Conservation (phyloP, 305 asterid species). For the Fraxinus baroniana region DNA sequence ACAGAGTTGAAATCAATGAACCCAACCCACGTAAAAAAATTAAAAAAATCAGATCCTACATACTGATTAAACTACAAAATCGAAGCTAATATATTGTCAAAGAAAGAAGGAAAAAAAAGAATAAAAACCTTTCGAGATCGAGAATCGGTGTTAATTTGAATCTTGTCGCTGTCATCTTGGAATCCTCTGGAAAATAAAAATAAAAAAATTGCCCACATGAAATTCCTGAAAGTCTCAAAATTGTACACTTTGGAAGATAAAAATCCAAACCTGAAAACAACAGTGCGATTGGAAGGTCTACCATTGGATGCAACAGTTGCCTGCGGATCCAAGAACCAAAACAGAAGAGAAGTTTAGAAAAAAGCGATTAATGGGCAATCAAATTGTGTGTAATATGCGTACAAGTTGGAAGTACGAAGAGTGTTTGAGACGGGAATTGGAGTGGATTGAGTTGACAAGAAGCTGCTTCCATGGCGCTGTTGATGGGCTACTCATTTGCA, state of each 20-base stretch:
- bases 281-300: slow-evolving; percentile 85
- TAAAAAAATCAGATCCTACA: neutral
- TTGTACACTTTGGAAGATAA: neutral
- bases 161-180: slow-evolving; percentile 60
- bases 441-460: slow-evolving; percentile 61
- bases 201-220: neutral
- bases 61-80: neutral
- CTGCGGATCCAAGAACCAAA: slow-evolving; percentile 33
- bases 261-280: slow-evolving; percentile 66
- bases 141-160: slow-evolving; percentile 77
- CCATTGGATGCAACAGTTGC: slow-evolving; percentile 68
- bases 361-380: neutral
- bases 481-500: slow-evolving; percentile 53
- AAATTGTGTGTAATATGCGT: slow-evolving; percentile 6
- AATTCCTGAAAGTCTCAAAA: neutral
- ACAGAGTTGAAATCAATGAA: neutral
- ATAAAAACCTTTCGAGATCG: slow-evolving; percentile 73
- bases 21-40: neutral
- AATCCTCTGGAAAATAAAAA: slow-evolving; percentile 55
- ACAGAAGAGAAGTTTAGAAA: neutral
- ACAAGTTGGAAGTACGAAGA: slow-evolving; percentile 77
- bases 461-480: slow-evolving; percentile 86
- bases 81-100: neutral
- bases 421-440: slow-evolving; percentile 81
- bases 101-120: no score